Evolutionary conservation across 2,329 filamentous ascomycete species (phyloP).

Genomic region (Monosporascus sp.): DNA sequence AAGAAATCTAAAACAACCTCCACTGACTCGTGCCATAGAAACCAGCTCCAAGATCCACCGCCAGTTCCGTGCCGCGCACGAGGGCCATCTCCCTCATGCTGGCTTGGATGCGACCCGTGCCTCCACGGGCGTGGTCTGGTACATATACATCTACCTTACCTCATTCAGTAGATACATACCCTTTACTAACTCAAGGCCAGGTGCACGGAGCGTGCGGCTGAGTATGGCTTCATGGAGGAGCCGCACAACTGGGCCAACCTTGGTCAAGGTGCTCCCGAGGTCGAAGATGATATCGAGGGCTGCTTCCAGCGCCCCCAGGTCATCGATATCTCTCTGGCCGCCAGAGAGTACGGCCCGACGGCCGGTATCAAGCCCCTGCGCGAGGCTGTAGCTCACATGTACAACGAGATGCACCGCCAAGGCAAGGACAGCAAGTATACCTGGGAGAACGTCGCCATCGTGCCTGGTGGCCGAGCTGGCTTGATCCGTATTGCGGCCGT

Average conservation of each 20-base stretch:
- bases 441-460: constrained; percentile 96
- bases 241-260: constrained; percentile 86
- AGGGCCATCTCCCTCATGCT: constrained; percentile 85
- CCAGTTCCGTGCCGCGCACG: constrained; percentile 84
- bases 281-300: constrained; percentile 85
- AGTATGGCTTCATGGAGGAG: constrained; percentile 82
- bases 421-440: constrained; percentile 87
- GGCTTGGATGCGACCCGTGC: constrained; percentile 83
- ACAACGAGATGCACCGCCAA: constrained; percentile 87
- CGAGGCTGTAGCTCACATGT: constrained; percentile 83
- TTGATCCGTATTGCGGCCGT: constrained; percentile 93
- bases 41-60: constrained; percentile 77
- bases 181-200: no score
- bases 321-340: constrained; percentile 72
- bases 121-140: constrained; percentile 90
- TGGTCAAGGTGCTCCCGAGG: constrained; percentile 89
- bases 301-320: constrained; percentile 77
- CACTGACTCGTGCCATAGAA: constrained; percentile 46
- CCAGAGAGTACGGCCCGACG: constrained; percentile 87
- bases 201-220: constrained; percentile 76
- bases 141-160: no score
- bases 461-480: constrained; percentile 86
- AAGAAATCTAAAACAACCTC: neutral
- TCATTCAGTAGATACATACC: no score
- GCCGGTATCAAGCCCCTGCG: constrained; percentile 88